These are phyloP conservation scores for Lasiodiplodia gonubiensis DNA, from an alignment of 2,329 filamentous ascomycete species.

Conservation along the genomic window DNA sequence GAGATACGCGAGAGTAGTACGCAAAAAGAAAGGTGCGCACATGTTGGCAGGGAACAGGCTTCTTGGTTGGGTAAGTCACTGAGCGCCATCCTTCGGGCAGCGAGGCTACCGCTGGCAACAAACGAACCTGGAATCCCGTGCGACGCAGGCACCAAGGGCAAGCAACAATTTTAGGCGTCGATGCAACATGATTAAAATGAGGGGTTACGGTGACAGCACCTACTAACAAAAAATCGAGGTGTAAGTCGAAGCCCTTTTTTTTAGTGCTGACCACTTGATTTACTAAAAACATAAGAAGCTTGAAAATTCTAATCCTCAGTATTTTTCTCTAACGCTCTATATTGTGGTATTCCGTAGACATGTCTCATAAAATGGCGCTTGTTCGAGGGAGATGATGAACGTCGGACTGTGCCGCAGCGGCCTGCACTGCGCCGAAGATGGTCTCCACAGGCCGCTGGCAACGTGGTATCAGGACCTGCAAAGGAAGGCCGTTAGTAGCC, in stretches of 20 bases:
- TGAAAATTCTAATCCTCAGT: neutral
- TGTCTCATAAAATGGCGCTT: neutral
- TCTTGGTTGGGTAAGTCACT: neutral
- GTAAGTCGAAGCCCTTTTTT: neutral
- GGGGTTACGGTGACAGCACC: neutral
- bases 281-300: neutral
- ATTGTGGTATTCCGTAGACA: neutral
- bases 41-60: neutral
- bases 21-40: neutral
- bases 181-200: neutral
- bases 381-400: neutral
- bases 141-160: neutral
- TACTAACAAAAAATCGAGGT: neutral
- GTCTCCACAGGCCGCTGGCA: neutral
- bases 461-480: neutral
- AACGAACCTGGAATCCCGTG: neutral
- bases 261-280: neutral
- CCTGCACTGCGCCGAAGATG: neutral
- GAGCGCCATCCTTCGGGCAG: neutral
- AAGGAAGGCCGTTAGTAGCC: neutral
- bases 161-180: neutral
- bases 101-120: neutral
- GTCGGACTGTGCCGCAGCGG: neutral
- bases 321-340: neutral
- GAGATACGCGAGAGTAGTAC: neutral